Evolutionary conservation across 148 eudicot species (phyloP), one percentile per base, ranked within the genome.

Genomic region (Talinum fruticosum): DNA sequence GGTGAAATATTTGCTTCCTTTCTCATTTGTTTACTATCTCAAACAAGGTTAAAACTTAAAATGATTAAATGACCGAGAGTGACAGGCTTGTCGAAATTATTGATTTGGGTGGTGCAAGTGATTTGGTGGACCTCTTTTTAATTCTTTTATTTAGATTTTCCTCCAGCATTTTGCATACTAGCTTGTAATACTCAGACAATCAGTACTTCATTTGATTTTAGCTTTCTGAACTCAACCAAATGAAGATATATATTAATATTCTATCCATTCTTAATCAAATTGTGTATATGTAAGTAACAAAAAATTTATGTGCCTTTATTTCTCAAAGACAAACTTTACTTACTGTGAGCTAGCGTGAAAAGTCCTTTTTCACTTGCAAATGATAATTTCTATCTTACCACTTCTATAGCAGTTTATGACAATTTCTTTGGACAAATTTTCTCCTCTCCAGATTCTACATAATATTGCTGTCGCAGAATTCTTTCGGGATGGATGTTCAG

Each of bases 401-500:
- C 30, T 75, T 74, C 36, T 21, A 15, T 76, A 35, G 69, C 34
- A 76, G 44, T 32, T 71, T 66, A 72, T 57, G 81, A 29, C 59
- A 51, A 5, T 36, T 51, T 61, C 41, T 57, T 45, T 69, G 6
- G 36, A 14, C 68, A 8, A 77, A 62, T 74, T 66, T 10, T 33
- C 66, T 62, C 34, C 66, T 51, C 14, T 79, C 73, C 86, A 95
- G 98, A 86, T 95, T 83, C 81, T 76, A 68, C 98, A 92, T 84
- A 95, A 95, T 78, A 82, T 88, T 82, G 96, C 94, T 41, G 80
- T 92, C 77, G 83, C 88, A 45, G 88, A 89, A 70, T 89, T 81
- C 82, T 80, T 88, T 79, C 90, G 87, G 47, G 89, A 91, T 90
- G 97, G 93, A 34, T 87, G 87, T 79, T 85, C 88, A 72, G 88